Percentiles rank a stretch among this genome's conserved stretches.
Conservation (phyloP, 805 yeast species). For the Zygosaccharomyces gambellarensis region DNA sequence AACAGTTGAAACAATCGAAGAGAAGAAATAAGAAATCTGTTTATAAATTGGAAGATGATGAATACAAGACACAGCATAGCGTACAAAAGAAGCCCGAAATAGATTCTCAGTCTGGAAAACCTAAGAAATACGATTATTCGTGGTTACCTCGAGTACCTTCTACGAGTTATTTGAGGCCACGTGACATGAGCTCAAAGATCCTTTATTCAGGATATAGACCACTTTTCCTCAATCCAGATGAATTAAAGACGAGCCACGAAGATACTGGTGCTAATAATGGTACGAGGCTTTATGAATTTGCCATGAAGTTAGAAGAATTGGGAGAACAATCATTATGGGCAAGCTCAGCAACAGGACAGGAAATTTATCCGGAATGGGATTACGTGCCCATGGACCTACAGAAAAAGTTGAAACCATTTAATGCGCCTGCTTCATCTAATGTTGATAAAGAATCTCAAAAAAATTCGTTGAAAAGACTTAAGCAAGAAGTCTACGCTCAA, state of each 20-base stretch:
- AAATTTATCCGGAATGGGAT: slow-evolving; percentile 35
- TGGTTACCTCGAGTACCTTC: slow-evolving; percentile 32
- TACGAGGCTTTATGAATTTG: slow-evolving; percentile 25
- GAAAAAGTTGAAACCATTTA: slow-evolving; percentile 33
- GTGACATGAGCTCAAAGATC: slow-evolving; percentile 23
- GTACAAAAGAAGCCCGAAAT: slow-evolving; percentile 6
- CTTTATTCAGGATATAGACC: slow-evolving; percentile 34
- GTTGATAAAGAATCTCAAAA: slow-evolving; percentile 5
- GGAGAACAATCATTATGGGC: slow-evolving; percentile 34
- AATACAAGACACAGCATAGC: slow-evolving; percentile 5
- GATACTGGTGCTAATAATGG: slow-evolving; percentile 14
- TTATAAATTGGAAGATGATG: slow-evolving; percentile 11
- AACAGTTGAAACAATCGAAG: slow-evolving; percentile 16
- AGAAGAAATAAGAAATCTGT: slow-evolving; percentile 14
- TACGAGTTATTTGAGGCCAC: slow-evolving; percentile 22
- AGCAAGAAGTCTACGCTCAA: slow-evolving; percentile 14
- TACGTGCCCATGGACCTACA: slow-evolving; percentile 31
- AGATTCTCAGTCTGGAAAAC: slow-evolving; percentile 6
- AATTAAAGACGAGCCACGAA: slow-evolving; percentile 8
- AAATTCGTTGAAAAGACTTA: slow-evolving; percentile 13
- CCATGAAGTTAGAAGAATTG: slow-evolving; percentile 29
- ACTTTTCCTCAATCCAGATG: slow-evolving; percentile 18
- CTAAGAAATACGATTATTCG: slow-evolving; percentile 21
- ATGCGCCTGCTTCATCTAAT: slow-evolving; percentile 25
- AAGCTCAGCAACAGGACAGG: slow-evolving; percentile 36